A percentile compares a stretch with the other conserved stretches of the same genome.
Conservation (phyloP, 208 protist species). For the Porcisia hertigi region DNA sequence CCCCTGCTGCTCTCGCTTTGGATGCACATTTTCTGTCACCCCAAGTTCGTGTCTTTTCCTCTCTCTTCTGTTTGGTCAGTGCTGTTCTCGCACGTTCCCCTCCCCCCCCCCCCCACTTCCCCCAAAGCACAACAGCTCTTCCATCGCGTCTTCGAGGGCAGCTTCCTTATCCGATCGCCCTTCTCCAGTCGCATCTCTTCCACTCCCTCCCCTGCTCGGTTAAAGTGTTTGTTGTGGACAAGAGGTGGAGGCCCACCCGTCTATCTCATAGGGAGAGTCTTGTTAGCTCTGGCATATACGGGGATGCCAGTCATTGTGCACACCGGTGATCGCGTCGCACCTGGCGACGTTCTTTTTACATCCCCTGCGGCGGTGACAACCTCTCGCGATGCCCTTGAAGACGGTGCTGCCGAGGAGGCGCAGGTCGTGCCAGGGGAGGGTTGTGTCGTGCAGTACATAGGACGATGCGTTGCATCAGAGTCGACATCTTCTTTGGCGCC, state of each 20-base stretch:
- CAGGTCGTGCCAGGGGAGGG: slow-evolving; percentile 54
- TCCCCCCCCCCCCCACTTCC: neutral
- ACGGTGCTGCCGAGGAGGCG: neutral
- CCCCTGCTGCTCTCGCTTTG: too few relatives aligned
- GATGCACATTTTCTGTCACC: neutral
- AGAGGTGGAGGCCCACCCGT: neutral
- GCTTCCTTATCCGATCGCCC: neutral
- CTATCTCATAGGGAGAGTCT: neutral
- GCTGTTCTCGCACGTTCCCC: neutral
- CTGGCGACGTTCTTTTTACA: slow-evolving; percentile 59
- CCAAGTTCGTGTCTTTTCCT: neutral
- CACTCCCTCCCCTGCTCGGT: neutral
- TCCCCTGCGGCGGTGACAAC: slow-evolving; percentile 1
- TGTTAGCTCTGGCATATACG: neutral
- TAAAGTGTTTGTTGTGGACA: neutral
- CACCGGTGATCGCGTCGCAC: slow-evolving; percentile 40
- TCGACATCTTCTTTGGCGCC: neutral
- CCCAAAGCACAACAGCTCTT: neutral
- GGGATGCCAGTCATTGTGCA: slow-evolving; percentile 28
- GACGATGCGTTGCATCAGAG: neutral
- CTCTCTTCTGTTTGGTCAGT: neutral
- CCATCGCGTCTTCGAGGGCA: neutral
- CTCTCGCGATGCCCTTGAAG: neutral
- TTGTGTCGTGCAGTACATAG: slow-evolving; percentile 50
- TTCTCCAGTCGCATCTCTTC: neutral